These are phyloP conservation scores for Pestalotiopsis sp. DNA, from an alignment of 2,329 filamentous ascomycete species.

Conservation along the genomic window DNA sequence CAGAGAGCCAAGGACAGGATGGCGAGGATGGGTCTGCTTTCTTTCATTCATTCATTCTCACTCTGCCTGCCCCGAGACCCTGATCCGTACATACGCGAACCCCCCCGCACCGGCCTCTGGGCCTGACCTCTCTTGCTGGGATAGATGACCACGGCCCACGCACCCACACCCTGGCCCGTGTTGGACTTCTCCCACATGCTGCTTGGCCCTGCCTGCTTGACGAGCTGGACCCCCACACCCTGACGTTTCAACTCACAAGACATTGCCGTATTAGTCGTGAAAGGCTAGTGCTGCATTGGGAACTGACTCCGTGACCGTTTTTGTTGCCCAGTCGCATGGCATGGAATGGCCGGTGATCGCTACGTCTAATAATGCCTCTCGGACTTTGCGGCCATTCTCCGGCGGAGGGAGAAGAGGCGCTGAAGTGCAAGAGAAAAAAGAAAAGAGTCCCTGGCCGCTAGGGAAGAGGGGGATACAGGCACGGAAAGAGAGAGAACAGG, in stretches of 20 bases:
- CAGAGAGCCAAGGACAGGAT: neutral
- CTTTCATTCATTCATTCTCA: neutral
- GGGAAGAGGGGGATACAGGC: neutral
- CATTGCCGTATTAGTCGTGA: constrained; percentile 1
- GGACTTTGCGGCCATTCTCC: neutral
- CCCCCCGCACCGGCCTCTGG: neutral
- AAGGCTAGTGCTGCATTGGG: constrained; percentile 3
- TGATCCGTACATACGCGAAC: neutral
- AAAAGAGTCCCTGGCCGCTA: neutral
- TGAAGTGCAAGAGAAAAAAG: neutral
- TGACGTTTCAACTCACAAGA: constrained; percentile 10
- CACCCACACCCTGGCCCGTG: neutral
- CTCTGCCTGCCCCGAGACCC: neutral
- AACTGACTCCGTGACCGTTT: constrained; percentile 10
- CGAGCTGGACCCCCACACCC: constrained; percentile 4
- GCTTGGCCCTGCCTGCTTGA: neutral
- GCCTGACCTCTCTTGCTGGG: neutral
- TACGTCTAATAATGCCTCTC: neutral
- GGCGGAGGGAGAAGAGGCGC: neutral
- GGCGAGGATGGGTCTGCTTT: neutral
- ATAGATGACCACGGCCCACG: neutral
- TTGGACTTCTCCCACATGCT: neutral
- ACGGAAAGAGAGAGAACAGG: neutral
- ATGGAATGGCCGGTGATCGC: constrained; percentile 7
- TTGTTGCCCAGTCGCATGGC: neutral